These are phyloP conservation scores for Volvariella surrecta DNA, from an alignment of 1,284 basidiomycete species.

Conservation along the genomic window DNA sequence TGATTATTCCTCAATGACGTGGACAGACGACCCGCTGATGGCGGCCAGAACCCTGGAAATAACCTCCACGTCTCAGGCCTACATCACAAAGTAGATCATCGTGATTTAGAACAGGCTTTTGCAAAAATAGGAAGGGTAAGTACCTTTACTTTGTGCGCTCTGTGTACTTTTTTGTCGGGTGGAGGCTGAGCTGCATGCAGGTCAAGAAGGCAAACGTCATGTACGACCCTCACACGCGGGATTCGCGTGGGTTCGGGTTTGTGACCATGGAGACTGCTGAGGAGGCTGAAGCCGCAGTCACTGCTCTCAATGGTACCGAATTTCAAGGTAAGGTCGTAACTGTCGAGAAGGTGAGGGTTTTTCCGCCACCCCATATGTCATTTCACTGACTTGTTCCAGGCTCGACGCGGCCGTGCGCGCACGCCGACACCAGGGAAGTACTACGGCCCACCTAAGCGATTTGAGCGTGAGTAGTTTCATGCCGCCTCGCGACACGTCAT, in stretches of 20 bases:
- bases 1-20: not conserved
- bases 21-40: constrained; percentile 21
- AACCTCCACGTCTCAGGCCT: constrained; percentile 94
- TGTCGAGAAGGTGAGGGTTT: constrained; percentile 69
- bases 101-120: constrained; percentile 84
- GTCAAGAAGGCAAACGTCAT: constrained; percentile 89
- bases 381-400: constrained; percentile 35
- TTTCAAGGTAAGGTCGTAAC: constrained; percentile 80
- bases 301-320: constrained; percentile 76
- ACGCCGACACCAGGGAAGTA: constrained; percentile 95
- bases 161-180: not conserved
- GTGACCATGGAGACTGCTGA: constrained; percentile 88
- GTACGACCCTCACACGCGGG: constrained; percentile 94
- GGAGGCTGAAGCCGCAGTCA: constrained; percentile 87
- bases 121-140: constrained; percentile 84
- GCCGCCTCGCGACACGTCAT: constrained; percentile 3
- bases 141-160: constrained; percentile 11
- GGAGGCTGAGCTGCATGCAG: constrained; percentile 23
- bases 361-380: constrained; percentile 3
- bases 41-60: constrained; percentile 79
- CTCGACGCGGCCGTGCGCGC: constrained; percentile 87
- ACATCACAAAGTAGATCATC: constrained; percentile 72
- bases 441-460: constrained; percentile 83
- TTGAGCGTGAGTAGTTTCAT: constrained; percentile 36
- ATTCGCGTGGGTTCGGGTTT: constrained; percentile 96